Percentiles rank a stretch among this genome's conserved stretches.
phyloP scores from a whole-genome alignment of 1,284 basidiomycete species.

The Naganishia liquefaciens region DNA sequence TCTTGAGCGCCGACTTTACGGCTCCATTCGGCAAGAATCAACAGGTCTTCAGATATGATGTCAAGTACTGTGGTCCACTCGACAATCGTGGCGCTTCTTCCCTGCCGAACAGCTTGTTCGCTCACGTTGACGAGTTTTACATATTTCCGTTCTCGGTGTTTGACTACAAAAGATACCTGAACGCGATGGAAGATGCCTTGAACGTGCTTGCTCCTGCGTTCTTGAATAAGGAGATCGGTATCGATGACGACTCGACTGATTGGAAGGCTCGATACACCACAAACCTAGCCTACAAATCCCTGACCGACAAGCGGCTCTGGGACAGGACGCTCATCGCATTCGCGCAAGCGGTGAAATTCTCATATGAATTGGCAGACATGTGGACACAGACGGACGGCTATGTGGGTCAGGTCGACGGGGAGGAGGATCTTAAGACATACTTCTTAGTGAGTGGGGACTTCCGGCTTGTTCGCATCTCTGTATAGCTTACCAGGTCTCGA shows the following conservation, averaged over 20 bases:
- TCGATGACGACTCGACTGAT: conserved; percentile 6
- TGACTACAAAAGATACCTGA: conserved; percentile 12
- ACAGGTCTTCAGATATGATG: conserved; percentile 15
- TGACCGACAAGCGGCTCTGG: conserved; percentile 10
- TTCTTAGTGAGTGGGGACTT: conserved; percentile 11
- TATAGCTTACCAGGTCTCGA: no score
- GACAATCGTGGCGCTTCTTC: conserved; percentile 13
- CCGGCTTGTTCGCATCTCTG: not conserved
- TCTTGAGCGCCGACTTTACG: conserved; percentile 15
- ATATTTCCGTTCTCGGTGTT: conserved; percentile 25
- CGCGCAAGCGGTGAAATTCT: conserved; percentile 26
- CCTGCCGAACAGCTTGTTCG: conserved; percentile 23
- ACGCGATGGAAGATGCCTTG: conserved; percentile 19
- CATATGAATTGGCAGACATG: conserved; percentile 26
- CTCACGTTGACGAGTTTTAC: conserved; percentile 16
- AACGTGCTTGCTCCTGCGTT: conserved; percentile 23
- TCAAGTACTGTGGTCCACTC: conserved; percentile 24
- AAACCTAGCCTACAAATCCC: conserved; percentile 13
- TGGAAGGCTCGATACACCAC: conserved; percentile 22
- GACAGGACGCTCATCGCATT: conserved; percentile 21
- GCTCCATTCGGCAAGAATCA: conserved; percentile 2
- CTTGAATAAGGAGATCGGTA: conserved; percentile 18
- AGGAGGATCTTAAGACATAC: conserved; percentile 16
- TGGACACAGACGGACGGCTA: conserved; percentile 25
- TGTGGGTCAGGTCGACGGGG: conserved; percentile 17